These are phyloP conservation scores for Pythium vanterpoolii DNA, from an alignment of 352 stramenopile genomes.

Conservation along the genomic window DNA sequence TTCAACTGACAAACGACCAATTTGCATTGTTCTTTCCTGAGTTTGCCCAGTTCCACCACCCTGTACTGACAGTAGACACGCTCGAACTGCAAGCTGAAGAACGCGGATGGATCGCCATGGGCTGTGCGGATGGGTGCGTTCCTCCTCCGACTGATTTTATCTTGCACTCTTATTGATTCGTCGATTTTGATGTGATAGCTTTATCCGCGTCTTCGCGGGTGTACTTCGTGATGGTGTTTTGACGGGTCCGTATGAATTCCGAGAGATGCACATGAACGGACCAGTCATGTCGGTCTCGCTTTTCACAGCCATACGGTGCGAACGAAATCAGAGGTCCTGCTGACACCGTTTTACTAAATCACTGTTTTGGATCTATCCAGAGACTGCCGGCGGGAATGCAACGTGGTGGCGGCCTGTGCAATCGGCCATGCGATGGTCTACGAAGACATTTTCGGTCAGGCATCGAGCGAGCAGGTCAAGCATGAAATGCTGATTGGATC, in stretches of 20 bases:
- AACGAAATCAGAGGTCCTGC: too few species aligned
- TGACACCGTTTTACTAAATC: too few species aligned
- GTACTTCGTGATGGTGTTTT: constrained; percentile 29
- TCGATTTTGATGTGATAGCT: constrained; percentile 11
- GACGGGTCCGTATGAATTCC: constrained; percentile 41
- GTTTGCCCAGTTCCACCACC: constrained; percentile 51
- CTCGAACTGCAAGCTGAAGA: constrained; percentile 24
- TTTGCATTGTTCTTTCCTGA: constrained; percentile 72
- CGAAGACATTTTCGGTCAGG: constrained; percentile 43
- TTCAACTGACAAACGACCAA: constrained; percentile 52
- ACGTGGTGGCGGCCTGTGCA: constrained; percentile 58
- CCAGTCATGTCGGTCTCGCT: constrained; percentile 60
- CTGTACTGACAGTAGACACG: constrained; percentile 48
- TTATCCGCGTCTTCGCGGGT: constrained; percentile 52
- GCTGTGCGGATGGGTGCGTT: constrained; percentile 66
- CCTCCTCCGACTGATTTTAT: neutral
- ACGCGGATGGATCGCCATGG: constrained; percentile 50
- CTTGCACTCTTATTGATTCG: neutral
- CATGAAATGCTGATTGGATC: constrained; percentile 37
- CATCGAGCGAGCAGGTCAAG: neutral
- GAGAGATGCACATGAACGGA: constrained; percentile 55
- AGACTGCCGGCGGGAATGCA: constrained; percentile 23
- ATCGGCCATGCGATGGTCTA: constrained; percentile 56
- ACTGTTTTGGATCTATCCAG: neutral
- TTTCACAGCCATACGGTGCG: constrained; percentile 25